A percentile compares a stretch with the other conserved stretches of the same genome.
These are phyloP conservation scores for Niveomyces coronatus DNA, from an alignment of 2,329 filamentous ascomycete species.

Conservation along the genomic window DNA sequence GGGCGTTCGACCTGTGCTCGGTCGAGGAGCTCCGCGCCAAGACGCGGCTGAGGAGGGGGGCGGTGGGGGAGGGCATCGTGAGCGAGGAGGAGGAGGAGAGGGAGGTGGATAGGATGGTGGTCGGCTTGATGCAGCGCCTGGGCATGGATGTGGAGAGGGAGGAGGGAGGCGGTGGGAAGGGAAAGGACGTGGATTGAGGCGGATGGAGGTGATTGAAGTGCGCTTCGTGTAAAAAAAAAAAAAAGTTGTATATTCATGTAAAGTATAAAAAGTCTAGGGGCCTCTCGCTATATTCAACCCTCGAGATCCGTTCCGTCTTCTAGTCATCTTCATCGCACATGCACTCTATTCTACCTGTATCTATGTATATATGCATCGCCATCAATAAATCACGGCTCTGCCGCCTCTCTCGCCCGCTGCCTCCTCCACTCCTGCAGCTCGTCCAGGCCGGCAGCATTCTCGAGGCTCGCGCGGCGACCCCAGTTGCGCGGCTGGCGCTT, in stretches of 20 bases:
- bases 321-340: not conserved
- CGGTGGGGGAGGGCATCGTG: constrained; percentile 16
- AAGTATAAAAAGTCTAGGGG: constrained; percentile 6
- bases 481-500: constrained; percentile 85
- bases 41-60: constrained; percentile 34
- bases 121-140: constrained; percentile 44
- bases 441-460: constrained; percentile 54
- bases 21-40: constrained; percentile 51
- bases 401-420: constrained; percentile 8
- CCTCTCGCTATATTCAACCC: no score
- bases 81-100: constrained; percentile 40
- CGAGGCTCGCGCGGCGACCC: constrained; percentile 73
- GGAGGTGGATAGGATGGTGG: constrained; percentile 52
- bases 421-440: constrained; percentile 22
- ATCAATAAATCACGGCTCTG: not conserved
- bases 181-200: not conserved
- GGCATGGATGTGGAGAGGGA: constrained; percentile 20
- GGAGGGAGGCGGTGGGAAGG: not conserved
- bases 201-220: not conserved
- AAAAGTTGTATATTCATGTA: constrained; percentile 9
- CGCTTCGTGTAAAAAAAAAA: no score
- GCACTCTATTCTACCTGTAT: not conserved
- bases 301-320: not conserved
- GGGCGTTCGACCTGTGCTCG: constrained; percentile 65
- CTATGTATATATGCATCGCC: not conserved